Conservation (phyloP, 2,329 filamentous ascomycete species). For the Beauveria pseudobassiana region DNA sequence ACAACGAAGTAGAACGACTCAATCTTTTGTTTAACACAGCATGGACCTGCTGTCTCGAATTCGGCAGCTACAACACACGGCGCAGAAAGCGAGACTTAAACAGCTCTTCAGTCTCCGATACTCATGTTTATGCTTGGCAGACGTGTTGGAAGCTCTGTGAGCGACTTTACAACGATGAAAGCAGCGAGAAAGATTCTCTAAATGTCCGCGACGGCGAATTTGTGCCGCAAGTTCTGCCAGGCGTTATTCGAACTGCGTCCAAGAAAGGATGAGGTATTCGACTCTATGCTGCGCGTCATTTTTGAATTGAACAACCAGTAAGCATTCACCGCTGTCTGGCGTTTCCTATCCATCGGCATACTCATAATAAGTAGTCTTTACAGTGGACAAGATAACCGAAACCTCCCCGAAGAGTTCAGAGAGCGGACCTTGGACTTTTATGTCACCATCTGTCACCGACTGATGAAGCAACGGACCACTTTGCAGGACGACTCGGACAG, state of each 20-base stretch:
- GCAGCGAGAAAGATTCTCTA: constrained; percentile 59
- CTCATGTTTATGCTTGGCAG: constrained; percentile 85
- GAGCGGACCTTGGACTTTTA: constrained; percentile 93
- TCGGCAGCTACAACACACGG: constrained; percentile 9
- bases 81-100: constrained; percentile 3
- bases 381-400: constrained; percentile 75
- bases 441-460: constrained; percentile 81
- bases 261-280: constrained; percentile 67
- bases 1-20: constrained; percentile 62
- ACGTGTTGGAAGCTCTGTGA: constrained; percentile 92
- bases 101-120: constrained; percentile 43
- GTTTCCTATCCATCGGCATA: not conserved
- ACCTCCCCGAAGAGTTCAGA: constrained; percentile 75
- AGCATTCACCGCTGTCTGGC: constrained; percentile 19
- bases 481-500: constrained; percentile 76
- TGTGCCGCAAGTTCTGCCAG: constrained; percentile 89
- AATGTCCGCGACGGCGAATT: constrained; percentile 67
- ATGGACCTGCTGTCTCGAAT: constrained; percentile 9
- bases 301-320: constrained; percentile 92
- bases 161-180: constrained; percentile 73
- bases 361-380: constrained; percentile 52
- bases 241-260: constrained; percentile 79
- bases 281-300: constrained; percentile 84
- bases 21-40: constrained; percentile 55
- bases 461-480: constrained; percentile 90